Percentiles rank a stretch among this genome's conserved stretches.
Conservation (phyloP, 2,329 filamentous ascomycete genomes). For the Epichloe gansuensis region DNA sequence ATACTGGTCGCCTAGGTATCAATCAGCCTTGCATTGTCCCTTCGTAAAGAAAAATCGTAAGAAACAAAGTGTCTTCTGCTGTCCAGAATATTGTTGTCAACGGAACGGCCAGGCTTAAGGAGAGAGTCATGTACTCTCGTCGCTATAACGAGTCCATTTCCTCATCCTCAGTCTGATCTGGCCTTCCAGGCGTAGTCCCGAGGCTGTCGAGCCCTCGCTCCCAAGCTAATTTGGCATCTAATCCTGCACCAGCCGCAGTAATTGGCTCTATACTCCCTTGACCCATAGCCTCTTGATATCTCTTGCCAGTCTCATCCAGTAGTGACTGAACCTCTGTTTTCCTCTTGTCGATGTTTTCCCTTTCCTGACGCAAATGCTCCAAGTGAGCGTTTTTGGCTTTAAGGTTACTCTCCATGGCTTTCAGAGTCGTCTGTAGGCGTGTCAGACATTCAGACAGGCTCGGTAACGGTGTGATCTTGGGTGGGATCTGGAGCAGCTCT, state of each 20-base stretch:
- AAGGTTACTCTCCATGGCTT: conserved; percentile 50
- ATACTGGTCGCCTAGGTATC: too few species aligned
- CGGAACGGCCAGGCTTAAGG: too few species aligned
- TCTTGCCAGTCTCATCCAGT: conserved; percentile 66
- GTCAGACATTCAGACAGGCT: conserved; percentile 55
- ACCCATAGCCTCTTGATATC: conserved; percentile 34
- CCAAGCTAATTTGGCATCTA: conserved; percentile 13
- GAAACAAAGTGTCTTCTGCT: too few species aligned
- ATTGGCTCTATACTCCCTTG: conserved; percentile 11
- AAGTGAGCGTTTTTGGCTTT: conserved; percentile 48
- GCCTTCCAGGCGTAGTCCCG: conserved; percentile 18
- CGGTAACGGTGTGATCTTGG: conserved; percentile 67
- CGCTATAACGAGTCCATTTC: conserved; percentile 10
- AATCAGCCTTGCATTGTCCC: too few species aligned
- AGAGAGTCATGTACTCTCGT: neutral
- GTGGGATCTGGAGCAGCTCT: conserved; percentile 43
- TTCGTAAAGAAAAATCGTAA: too few species aligned
- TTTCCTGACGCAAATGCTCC: conserved; percentile 55
- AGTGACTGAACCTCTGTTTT: conserved; percentile 71
- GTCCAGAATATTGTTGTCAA: too few species aligned
- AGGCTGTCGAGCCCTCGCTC: conserved; percentile 25
- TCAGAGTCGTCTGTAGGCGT: conserved; percentile 47
- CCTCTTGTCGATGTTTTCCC: conserved; percentile 50
- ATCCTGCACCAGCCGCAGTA: conserved; percentile 1
- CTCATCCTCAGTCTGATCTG: conserved; percentile 9